phyloP scores from a whole-genome alignment of 306 rosid genomes.

The Cucumis hystrix region DNA sequence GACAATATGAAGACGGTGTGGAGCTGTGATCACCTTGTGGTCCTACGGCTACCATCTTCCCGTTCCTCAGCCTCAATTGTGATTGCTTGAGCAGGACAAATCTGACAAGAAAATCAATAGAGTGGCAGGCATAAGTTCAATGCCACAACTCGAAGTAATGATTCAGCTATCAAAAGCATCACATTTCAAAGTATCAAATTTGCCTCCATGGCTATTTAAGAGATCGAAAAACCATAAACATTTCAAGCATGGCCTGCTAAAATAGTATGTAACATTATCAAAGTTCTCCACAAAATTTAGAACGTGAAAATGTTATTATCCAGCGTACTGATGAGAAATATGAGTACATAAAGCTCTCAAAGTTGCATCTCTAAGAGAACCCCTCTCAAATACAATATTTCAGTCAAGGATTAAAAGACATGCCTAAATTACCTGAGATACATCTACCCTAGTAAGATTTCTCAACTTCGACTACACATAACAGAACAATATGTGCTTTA shows the following conservation, averaged over 20 bases:
- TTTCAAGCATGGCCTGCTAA: background rate
- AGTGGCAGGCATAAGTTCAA: background rate
- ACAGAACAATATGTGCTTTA: background rate
- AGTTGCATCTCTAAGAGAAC: background rate
- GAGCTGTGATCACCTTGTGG: constrained; percentile 57
- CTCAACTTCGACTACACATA: background rate
- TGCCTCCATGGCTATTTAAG: background rate
- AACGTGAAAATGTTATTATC: background rate
- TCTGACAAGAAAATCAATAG: constrained; percentile 20
- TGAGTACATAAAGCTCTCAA: background rate
- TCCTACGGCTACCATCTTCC: constrained; percentile 99
- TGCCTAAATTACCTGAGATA: background rate
- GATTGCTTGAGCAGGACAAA: constrained; percentile 98
- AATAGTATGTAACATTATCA: background rate
- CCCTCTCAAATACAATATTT: background rate
- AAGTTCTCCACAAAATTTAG: background rate
- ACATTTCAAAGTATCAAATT: background rate
- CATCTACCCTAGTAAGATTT: background rate
- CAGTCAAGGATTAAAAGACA: background rate
- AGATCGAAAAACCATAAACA: background rate
- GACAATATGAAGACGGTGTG: background rate
- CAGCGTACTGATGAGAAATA: background rate
- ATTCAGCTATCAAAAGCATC: background rate
- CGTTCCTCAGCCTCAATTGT: constrained; percentile 99
- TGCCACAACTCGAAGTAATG: background rate